Conservation (phyloP, 1,284 basidiomycete species). For the Ganoderma boninense region DNA sequence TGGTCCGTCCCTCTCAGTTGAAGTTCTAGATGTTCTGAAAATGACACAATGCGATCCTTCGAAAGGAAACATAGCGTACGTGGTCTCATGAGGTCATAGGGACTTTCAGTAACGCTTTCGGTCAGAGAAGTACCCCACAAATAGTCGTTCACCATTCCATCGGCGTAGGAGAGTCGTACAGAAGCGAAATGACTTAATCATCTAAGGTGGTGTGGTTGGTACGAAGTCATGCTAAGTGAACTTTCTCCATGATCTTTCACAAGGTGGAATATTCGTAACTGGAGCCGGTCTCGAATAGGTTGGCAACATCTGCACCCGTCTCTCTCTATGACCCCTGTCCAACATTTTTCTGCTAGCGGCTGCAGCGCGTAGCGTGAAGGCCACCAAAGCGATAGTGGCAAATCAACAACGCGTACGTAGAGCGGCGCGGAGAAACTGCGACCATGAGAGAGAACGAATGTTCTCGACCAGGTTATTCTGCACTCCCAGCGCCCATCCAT, state of each 20-base stretch:
- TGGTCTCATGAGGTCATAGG: slow-evolving; percentile 3
- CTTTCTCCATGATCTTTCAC: neutral
- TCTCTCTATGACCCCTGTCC: slow-evolving; percentile 1
- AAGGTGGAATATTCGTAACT: neutral
- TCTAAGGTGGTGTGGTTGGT: neutral
- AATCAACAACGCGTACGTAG: neutral
- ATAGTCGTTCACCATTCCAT: neutral
- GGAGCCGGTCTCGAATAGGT: neutral
- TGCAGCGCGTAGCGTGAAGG: neutral
- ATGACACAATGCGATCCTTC: neutral
- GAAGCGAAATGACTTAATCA: neutral
- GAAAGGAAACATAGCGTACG: neutral
- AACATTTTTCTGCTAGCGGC: neutral
- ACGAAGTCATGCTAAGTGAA: neutral
- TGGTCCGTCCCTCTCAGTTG: neutral
- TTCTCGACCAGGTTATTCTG: neutral
- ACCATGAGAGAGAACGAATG: slow-evolving; percentile 6
- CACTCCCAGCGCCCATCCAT: neutral
- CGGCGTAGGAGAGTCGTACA: neutral
- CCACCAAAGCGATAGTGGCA: neutral
- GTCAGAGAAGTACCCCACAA: neutral
- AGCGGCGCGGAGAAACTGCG: slow-evolving; percentile 4
- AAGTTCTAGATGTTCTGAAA: slow-evolving; percentile 3
- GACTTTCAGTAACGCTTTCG: neutral
- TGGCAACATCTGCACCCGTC: neutral